Evolutionary conservation across 768 basidiomycete species (phyloP).

Genomic region (Tulasnella sp.): DNA sequence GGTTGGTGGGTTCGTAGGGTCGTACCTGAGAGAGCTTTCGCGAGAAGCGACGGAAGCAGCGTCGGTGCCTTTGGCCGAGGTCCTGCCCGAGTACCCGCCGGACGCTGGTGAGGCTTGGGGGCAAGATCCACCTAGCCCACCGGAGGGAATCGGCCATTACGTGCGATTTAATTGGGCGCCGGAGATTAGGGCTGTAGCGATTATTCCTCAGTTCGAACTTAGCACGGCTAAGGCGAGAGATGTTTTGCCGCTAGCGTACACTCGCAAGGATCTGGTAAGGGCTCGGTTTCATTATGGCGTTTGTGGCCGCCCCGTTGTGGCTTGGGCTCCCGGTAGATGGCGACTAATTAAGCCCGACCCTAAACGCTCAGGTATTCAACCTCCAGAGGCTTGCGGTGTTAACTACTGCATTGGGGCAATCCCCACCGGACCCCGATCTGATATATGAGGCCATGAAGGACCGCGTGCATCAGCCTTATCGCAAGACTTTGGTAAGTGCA

Average conservation of each 20-base stretch:
- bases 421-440: constrained; percentile 92
- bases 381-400: constrained; percentile 94
- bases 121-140: constrained; percentile 81
- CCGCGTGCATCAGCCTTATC: constrained; percentile 95
- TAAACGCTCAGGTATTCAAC: constrained; percentile 80
- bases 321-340: background rate
- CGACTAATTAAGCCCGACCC: background rate
- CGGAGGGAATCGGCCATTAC: constrained; percentile 89
- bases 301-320: background rate
- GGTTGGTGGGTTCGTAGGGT: constrained; percentile 95
- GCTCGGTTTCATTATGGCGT: background rate
- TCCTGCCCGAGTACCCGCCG: constrained; percentile 91
- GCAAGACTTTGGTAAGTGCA: constrained; percentile 71
- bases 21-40: constrained; percentile 90
- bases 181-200: constrained; percentile 87
- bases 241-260: constrained; percentile 82
- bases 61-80: constrained; percentile 91
- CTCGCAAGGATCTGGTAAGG: constrained; percentile 87
- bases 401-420: constrained; percentile 87
- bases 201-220: constrained; percentile 93
- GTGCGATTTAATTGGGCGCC: constrained; percentile 86
- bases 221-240: constrained; percentile 93
- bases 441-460: constrained; percentile 99
- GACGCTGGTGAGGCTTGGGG: constrained; percentile 96
- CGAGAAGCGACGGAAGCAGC: constrained; percentile 78